phyloP scores from a whole-genome alignment of 1,284 basidiomycete genomes.

The Naganishia sp. region DNA sequence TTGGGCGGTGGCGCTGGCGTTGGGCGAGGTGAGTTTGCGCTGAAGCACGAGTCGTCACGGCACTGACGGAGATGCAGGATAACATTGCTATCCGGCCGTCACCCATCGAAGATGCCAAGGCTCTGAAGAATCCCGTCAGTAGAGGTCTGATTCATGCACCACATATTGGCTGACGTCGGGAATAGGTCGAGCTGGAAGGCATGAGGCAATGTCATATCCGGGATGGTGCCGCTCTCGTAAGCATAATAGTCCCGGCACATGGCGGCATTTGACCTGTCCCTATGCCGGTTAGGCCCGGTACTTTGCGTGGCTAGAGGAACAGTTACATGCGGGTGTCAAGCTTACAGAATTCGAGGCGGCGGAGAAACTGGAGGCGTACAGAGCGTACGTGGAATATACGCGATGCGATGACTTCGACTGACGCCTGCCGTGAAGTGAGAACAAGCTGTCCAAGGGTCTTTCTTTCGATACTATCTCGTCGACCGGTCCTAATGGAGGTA shows the following conservation, averaged over 20 bases:
- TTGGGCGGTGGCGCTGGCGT: slow-evolving; percentile 72
- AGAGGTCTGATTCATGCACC: neutral
- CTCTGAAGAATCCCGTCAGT: slow-evolving; percentile 76
- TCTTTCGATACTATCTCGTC: slow-evolving; percentile 93
- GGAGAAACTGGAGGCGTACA: slow-evolving; percentile 72
- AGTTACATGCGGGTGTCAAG: slow-evolving; percentile 65
- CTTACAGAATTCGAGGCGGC: slow-evolving; percentile 82
- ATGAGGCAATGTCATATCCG: slow-evolving; percentile 87
- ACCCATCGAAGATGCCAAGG: slow-evolving; percentile 78
- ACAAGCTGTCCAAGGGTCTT: slow-evolving; percentile 77
- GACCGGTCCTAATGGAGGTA: slow-evolving; percentile 81
- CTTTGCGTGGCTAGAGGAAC: slow-evolving; percentile 92
- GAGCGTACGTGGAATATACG: slow-evolving; percentile 62
- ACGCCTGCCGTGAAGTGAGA: slow-evolving; percentile 59
- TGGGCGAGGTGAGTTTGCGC: slow-evolving; percentile 58
- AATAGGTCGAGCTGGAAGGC: slow-evolving; percentile 73
- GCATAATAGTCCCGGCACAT: slow-evolving; percentile 33
- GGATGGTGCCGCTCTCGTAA: slow-evolving; percentile 79
- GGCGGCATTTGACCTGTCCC: neutral
- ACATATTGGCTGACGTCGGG: neutral
- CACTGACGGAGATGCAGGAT: slow-evolving; percentile 50
- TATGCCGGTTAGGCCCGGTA: slow-evolving; percentile 62
- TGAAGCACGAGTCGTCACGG: slow-evolving; percentile 32
- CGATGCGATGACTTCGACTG: slow-evolving; percentile 1
- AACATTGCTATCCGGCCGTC: slow-evolving; percentile 67